phyloP scores from a whole-genome alignment of 192 early-diverging fungal species.

The Backusella tarrabulga region DNA sequence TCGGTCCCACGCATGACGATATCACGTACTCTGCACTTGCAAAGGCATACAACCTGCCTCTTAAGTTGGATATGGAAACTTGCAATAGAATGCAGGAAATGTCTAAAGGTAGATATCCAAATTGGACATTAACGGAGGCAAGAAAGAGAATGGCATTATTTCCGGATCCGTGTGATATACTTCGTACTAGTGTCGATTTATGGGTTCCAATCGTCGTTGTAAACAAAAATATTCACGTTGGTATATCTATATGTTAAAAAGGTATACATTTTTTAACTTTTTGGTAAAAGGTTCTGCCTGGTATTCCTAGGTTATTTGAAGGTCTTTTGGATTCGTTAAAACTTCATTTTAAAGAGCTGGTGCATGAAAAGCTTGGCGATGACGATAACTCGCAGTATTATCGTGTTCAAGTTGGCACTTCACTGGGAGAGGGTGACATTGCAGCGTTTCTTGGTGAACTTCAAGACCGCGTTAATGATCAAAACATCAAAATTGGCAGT shows the following conservation, averaged over 20 bases:
- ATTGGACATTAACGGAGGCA: slow-evolving; percentile 38
- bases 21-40: slow-evolving; percentile 67
- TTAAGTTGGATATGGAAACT: slow-evolving; percentile 55
- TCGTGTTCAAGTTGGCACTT: slow-evolving; percentile 47
- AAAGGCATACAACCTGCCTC: slow-evolving; percentile 46
- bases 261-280: too few species aligned
- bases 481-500: slow-evolving; percentile 49
- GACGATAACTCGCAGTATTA: slow-evolving; percentile 23
- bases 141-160: slow-evolving; percentile 69
- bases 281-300: slow-evolving; percentile 50
- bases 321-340: slow-evolving; percentile 32
- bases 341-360: slow-evolving; percentile 25
- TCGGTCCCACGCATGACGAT: slow-evolving; percentile 66
- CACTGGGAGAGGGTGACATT: slow-evolving; percentile 45
- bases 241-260: too few species aligned
- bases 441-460: slow-evolving; percentile 34
- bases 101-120: background rate
- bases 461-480: slow-evolving; percentile 29
- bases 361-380: background rate
- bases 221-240: slow-evolving; percentile 56
- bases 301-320: slow-evolving; percentile 66
- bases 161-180: slow-evolving; percentile 39
- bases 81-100: slow-evolving; percentile 52
- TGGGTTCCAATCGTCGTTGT: slow-evolving; percentile 76
- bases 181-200: slow-evolving; percentile 42